phyloP scores from a whole-genome alignment of 768 basidiomycete species.

The Lactarius sp. region DNA sequence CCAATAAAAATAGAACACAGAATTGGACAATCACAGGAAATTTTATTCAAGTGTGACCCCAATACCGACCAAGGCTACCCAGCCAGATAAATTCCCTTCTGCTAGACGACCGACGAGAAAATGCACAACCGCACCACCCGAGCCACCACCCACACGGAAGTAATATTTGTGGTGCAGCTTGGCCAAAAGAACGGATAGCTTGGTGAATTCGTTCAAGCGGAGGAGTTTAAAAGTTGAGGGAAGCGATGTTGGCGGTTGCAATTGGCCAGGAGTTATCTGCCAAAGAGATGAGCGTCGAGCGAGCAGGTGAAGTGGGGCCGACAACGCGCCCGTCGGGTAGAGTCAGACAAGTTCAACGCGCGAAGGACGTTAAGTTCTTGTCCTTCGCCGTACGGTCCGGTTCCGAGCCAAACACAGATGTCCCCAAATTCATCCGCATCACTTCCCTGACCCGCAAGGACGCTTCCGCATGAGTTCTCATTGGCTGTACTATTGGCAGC shows the following conservation, averaged over 20 bases:
- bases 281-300: slow-evolving; percentile 7
- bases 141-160: slow-evolving; percentile 6
- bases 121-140: slow-evolving; percentile 9
- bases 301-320: neutral
- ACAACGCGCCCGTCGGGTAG: slow-evolving; percentile 18
- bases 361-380: slow-evolving; percentile 33
- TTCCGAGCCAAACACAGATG: slow-evolving; percentile 49
- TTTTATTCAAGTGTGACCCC: slow-evolving; percentile 13
- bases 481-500: slow-evolving; percentile 39
- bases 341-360: slow-evolving; percentile 28
- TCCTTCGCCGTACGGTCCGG: slow-evolving; percentile 34
- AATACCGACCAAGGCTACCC: slow-evolving; percentile 23
- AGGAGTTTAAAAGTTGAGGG: slow-evolving; percentile 16
- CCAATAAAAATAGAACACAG: neutral
- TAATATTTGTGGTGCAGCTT: slow-evolving; percentile 21
- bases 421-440: slow-evolving; percentile 57
- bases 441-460: slow-evolving; percentile 48
- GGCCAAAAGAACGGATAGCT: slow-evolving; percentile 21
- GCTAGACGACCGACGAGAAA: slow-evolving; percentile 24
- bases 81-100: slow-evolving; percentile 20
- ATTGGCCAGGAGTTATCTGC: slow-evolving; percentile 18
- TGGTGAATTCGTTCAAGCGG: slow-evolving; percentile 14
- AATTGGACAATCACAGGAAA: neutral
- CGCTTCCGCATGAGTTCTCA: slow-evolving; percentile 43
- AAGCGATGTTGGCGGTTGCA: slow-evolving; percentile 21